Evolutionary conservation across 352 stramenopile genomes (phyloP), one percentile per base, ranked within the genome.

Genomic region (Saprolegnia diclina): DNA sequence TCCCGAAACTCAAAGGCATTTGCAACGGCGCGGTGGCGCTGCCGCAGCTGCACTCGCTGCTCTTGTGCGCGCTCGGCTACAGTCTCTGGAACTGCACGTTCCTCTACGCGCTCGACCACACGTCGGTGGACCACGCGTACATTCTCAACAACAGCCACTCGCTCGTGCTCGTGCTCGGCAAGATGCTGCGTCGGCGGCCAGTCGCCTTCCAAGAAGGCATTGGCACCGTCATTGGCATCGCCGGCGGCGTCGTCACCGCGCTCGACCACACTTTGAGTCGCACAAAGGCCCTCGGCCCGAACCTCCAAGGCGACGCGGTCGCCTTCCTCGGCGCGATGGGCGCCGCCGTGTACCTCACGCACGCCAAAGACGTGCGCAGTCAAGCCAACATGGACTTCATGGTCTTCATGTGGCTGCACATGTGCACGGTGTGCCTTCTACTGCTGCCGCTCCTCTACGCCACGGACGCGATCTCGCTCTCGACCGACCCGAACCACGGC

Each of bases 111-210:
- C 71, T 94, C 18, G 78, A 76, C 42, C 81, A 87, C 72, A 92
- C 86, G 53, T 92, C 84, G 7, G 89, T 91, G 66, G 80, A 84
- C 54, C 84, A 92, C 69, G 86, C 83, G 64, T 92, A 91, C 64
- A 91, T 92, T 69, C 91, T 92, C 79, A 92, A 94, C 76, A 94
- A 92, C 64, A 91, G 83, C 64, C 86, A 92, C 70, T 92, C 84
- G 66, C 72, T 92, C 56, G 76, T 92, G 24, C 88, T 94, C 76
- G 80, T 94, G 21, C 69, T 92, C 4, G 80, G 83, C 0, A 81
- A 83, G 4, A 63, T 94, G 14, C 37, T 87, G 0, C 73, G 91
- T 14, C 82, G 83, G 0, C 74, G 85, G 29, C 82, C 82, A 54
- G 79, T 94, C 18, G 87, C 84, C 19, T 76, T 90, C 71, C 88